A percentile compares a stretch with the other conserved stretches of the same genome.
Evolutionary conservation across 352 stramenopile genomes (phyloP).

Genomic region (Globisporangium lucens): DNA sequence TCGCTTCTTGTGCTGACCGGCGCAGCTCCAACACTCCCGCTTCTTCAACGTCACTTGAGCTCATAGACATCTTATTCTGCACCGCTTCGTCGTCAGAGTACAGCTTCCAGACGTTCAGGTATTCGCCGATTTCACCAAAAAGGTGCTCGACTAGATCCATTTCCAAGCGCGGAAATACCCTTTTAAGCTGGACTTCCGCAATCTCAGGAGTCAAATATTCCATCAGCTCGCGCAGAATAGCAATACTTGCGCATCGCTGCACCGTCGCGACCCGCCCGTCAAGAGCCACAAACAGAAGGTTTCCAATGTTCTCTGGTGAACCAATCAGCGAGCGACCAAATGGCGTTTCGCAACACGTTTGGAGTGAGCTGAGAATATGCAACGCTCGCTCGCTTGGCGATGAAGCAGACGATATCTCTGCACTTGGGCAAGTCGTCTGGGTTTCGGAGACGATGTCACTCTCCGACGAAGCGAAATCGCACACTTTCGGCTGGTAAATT

Average conservation of each 20-base stretch:
- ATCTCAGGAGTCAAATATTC: constrained; percentile 30
- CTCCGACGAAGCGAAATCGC: constrained; percentile 44
- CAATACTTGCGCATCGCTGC: constrained; percentile 41
- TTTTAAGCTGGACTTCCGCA: constrained; percentile 34
- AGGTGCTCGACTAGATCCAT: constrained; percentile 33
- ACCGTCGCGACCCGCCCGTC: constrained; percentile 43
- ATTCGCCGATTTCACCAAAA: constrained; percentile 30
- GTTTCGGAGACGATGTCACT: constrained; percentile 51
- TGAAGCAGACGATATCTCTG: constrained; percentile 18
- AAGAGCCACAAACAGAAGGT: constrained; percentile 61
- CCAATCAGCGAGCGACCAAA: constrained; percentile 54
- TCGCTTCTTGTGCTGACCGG: constrained; percentile 39
- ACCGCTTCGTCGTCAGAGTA: constrained; percentile 23
- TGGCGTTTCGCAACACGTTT: constrained; percentile 50
- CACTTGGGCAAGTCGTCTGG: constrained; percentile 40
- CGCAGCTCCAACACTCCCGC: constrained; percentile 30
- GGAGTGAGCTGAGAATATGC: constrained; percentile 60
- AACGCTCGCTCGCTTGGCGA: constrained; percentile 54
- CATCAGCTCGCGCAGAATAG: constrained; percentile 43
- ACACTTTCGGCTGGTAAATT: constrained; percentile 53
- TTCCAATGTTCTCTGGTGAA: constrained; percentile 54
- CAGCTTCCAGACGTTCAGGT: constrained; percentile 42
- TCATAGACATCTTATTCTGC: background rate
- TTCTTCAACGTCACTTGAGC: background rate
- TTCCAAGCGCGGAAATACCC: constrained; percentile 20